Base-by-base conservation (phyloP, 2,329 filamentous ascomycete species). In the Tolypocladium amazonense region DNA sequence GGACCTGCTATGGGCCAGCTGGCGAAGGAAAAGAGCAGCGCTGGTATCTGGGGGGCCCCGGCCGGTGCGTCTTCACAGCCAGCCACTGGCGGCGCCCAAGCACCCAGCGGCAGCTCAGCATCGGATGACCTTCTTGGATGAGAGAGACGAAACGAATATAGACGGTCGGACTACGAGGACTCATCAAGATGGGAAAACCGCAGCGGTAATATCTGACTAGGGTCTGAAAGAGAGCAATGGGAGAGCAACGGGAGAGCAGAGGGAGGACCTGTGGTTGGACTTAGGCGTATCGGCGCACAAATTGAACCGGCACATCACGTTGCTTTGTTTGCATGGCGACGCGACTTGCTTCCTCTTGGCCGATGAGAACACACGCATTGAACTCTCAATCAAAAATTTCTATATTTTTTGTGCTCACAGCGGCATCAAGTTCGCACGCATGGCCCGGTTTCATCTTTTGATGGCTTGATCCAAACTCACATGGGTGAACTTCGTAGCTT, bases 1-100 rank as follows among this genome's bases (percentile, higher is more conserved):
- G 88, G 88, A 0, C 87, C 91, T 57, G 92, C 92, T 59, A 83
- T 99, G 76, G 92, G 92, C 37, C 92, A 96, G 72, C 85, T 99
- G 74, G 93, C 92, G n/a, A 97, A 97, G 79, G 92, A 97, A 76
- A 97, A 97, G 81, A 94, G 92, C 61, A 92, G 87, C 67, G 92
- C 92, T 20, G 92, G 92, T 9, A 90, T 99, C 64, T 99, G 95
- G 92, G 94, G 93, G 23, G 83, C 89, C 0, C 81, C 88, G 20
- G 79, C 85, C 56, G 62, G 77, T 65, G 63, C 71, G 64, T 57
- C 69, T 7, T 60, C 67, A n/a, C 70, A 75, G 62, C 66, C 72
- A 1, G 63, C 68, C 4, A 65, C 65, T 57, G 65, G 66, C 56
- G 62, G 67, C 61, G 64, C 64, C 45, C n/a, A 47, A 11, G 61